Evolutionary conservation across 2,329 filamentous ascomycete species (phyloP).

Genomic region (Paramyrothecium roridum): DNA sequence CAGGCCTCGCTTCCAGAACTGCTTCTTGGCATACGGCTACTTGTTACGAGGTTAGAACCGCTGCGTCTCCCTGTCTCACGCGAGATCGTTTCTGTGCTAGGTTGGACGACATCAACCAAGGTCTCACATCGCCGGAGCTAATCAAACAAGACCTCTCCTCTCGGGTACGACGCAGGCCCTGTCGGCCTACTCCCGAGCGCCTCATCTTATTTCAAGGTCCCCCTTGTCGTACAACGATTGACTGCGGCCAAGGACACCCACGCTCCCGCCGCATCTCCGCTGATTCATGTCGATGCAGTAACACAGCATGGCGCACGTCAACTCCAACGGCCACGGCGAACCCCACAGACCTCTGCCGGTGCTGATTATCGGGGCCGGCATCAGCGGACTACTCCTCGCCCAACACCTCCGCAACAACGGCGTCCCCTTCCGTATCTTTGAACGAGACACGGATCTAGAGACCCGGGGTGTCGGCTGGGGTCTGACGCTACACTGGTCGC

Average conservation of each 20-base stretch:
- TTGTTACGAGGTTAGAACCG: too few species aligned
- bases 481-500: constrained; percentile 61
- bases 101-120: too few species aligned
- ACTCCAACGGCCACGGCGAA: neutral
- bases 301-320: neutral
- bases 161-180: neutral
- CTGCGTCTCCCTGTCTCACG: too few species aligned
- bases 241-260: neutral
- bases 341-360: constrained; percentile 13
- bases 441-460: constrained; percentile 45
- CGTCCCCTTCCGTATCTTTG: constrained; percentile 46
- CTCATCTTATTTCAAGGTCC: neutral
- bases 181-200: neutral
- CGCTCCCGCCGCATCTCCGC: neutral
- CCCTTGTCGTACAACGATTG: neutral
- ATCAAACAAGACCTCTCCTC: neutral
- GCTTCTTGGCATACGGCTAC: too few species aligned
- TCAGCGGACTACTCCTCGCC: constrained; percentile 33
- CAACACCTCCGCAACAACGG: constrained; percentile 26
- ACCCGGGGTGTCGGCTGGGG: constrained; percentile 57
- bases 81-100: too few species aligned
- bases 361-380: constrained; percentile 33
- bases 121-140: neutral
- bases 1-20: too few species aligned
- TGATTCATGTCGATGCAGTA: neutral